These are phyloP conservation scores for Stenogyne calaminthoides DNA, from an alignment of 305 asterid genomes.

Conservation along the genomic window DNA sequence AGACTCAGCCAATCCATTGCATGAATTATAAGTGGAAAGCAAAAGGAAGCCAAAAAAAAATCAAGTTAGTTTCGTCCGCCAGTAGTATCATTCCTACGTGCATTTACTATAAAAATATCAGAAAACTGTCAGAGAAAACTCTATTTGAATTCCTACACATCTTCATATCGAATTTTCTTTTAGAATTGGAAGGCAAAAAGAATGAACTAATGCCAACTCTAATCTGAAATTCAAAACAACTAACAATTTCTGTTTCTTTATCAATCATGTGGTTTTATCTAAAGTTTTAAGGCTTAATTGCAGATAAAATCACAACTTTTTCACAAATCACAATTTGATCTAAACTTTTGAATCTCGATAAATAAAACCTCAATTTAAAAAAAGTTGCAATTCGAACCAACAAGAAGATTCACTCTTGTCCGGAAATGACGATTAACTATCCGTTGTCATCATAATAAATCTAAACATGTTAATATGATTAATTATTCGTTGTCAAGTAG, in stretches of 20 bases:
- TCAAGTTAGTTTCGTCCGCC: background rate
- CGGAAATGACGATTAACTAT: no score
- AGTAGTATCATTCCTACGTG: background rate
- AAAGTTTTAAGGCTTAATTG: no score
- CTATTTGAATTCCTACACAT: conserved; percentile 4
- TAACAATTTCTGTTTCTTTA: background rate
- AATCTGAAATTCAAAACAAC: background rate
- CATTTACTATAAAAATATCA: background rate
- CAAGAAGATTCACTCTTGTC: no score
- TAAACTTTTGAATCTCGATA: no score
- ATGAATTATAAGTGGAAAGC: background rate
- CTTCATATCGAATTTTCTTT: background rate
- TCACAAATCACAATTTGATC: no score
- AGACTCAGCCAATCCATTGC: background rate
- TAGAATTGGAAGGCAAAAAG: background rate
- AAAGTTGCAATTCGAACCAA: no score
- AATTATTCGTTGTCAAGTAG: no score
- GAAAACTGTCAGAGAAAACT: background rate
- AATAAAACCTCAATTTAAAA: no score
- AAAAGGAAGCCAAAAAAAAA: background rate
- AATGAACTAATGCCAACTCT: background rate
- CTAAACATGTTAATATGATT: no score
- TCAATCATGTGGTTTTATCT: background rate
- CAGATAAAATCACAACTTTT: no score
- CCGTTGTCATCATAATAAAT: no score